Conservation (phyloP, 805 yeast genomes). For the Ogataea parapolymorpha region DNA sequence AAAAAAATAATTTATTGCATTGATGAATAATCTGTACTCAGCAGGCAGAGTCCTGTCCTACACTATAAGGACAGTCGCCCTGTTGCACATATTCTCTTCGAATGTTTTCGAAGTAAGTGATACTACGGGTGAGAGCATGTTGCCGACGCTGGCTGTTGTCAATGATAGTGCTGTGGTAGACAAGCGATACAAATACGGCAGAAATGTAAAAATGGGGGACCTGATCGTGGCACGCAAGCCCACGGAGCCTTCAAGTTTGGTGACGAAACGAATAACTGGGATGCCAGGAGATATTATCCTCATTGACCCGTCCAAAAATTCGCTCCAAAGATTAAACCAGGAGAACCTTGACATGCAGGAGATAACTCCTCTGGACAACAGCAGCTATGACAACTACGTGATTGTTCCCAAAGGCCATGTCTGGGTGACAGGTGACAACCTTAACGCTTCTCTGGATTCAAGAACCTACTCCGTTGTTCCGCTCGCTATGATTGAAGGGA, state of each 20-base stretch:
- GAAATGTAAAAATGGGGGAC: slow-evolving; percentile 75
- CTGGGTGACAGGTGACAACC: slow-evolving; percentile 96
- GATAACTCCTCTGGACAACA: slow-evolving; percentile 13
- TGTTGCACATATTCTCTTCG: slow-evolving; percentile 49
- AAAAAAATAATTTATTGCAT: not conserved
- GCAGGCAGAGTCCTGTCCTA: slow-evolving; percentile 28
- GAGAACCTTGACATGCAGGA: slow-evolving; percentile 13
- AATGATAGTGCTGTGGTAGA: slow-evolving; percentile 79
- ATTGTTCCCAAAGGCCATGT: slow-evolving; percentile 91
- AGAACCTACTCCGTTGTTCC: slow-evolving; percentile 89
- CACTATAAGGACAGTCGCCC: slow-evolving; percentile 58
- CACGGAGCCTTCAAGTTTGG: slow-evolving; percentile 77
- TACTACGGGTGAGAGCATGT: slow-evolving; percentile 92
- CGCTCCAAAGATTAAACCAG: slow-evolving; percentile 35
- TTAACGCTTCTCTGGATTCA: slow-evolving; percentile 83
- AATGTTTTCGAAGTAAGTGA: slow-evolving; percentile 37
- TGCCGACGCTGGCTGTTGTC: slow-evolving; percentile 75
- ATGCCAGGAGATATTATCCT: slow-evolving; percentile 90
- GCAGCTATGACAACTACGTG: slow-evolving; percentile 49
- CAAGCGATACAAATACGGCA: slow-evolving; percentile 61
- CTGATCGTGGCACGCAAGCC: slow-evolving; percentile 87
- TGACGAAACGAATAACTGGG: slow-evolving; percentile 91
- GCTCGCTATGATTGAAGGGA: slow-evolving; percentile 82
- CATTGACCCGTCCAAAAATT: slow-evolving; percentile 71
- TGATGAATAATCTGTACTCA: slow-evolving; percentile 6